phyloP scores from a whole-genome alignment of 495 filamentous ascomycete genomes.

The Talaromyces adpressus region DNA sequence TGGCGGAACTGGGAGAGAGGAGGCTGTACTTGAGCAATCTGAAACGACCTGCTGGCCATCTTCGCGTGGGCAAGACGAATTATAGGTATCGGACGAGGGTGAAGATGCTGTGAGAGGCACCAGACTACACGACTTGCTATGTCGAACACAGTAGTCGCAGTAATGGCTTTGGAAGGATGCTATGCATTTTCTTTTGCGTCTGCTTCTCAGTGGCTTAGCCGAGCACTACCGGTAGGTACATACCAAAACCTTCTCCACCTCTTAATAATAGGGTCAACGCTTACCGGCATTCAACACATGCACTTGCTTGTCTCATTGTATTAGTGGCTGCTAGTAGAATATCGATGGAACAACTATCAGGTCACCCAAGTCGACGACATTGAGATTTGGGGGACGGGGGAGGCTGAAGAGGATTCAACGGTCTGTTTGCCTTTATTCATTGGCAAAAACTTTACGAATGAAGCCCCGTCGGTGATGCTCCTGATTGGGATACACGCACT shows the following conservation, averaged over 20 bases:
- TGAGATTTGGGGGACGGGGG: no score
- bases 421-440: no score
- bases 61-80: background rate
- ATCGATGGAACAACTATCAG: no score
- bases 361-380: no score
- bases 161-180: slow-evolving; percentile 8
- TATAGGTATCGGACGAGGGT: background rate
- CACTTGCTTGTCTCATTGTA: slow-evolving; percentile 16
- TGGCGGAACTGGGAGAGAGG: no score
- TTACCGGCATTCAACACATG: slow-evolving; percentile 14
- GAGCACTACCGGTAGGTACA: no score
- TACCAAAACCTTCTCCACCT: slow-evolving; percentile 3
- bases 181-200: background rate
- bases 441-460: no score
- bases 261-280: background rate
- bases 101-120: background rate
- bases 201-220: slow-evolving; percentile 11
- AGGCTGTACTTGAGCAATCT: background rate
- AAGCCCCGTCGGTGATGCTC: no score
- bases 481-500: no score
- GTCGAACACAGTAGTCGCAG: slow-evolving; percentile 11
- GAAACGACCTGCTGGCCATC: background rate
- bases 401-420: no score
- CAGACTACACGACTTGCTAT: slow-evolving; percentile 6
- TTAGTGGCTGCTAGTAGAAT: background rate